phyloP scores from a whole-genome alignment of 352 stramenopile species.

The Thalassiosira exigua region DNA sequence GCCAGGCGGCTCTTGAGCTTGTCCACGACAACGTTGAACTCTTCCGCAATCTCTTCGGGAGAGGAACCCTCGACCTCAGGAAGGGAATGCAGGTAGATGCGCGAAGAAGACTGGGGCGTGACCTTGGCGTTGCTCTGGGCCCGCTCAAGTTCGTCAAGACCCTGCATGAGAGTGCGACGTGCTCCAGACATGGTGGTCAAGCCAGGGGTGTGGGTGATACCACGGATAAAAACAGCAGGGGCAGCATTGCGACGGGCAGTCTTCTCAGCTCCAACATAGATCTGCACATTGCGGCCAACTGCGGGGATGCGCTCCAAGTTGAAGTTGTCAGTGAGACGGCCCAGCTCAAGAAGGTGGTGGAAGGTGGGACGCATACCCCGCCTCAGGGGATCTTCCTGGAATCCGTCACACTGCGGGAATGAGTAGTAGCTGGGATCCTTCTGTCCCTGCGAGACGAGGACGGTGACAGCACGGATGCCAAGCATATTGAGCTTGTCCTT shows the following conservation, averaged over 20 bases:
- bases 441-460: slow-evolving; percentile 78
- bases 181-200: slow-evolving; percentile 91
- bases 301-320: slow-evolving; percentile 83
- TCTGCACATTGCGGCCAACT: slow-evolving; percentile 86
- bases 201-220: slow-evolving; percentile 87
- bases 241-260: slow-evolving; percentile 64
- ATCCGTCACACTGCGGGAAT: slow-evolving; percentile 88
- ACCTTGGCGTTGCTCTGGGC: slow-evolving; percentile 92
- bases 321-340: slow-evolving; percentile 89
- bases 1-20: slow-evolving; percentile 85
- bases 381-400: slow-evolving; percentile 96
- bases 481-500: slow-evolving; percentile 78
- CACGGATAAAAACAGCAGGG: slow-evolving; percentile 87
- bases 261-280: slow-evolving; percentile 88
- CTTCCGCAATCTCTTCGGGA: slow-evolving; percentile 66
- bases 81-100: slow-evolving; percentile 88
- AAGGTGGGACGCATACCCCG: slow-evolving; percentile 98
- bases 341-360: slow-evolving; percentile 98
- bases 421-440: slow-evolving; percentile 85
- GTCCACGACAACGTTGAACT: slow-evolving; percentile 80
- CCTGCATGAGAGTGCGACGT: slow-evolving; percentile 95
- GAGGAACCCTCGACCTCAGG: slow-evolving; percentile 76
- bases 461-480: slow-evolving; percentile 82
- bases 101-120: slow-evolving; percentile 83
- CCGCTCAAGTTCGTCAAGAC: slow-evolving; percentile 97